These are phyloP conservation scores for Cryomyces antarcticus DNA, from an alignment of 495 filamentous ascomycete genomes.

Conservation along the genomic window DNA sequence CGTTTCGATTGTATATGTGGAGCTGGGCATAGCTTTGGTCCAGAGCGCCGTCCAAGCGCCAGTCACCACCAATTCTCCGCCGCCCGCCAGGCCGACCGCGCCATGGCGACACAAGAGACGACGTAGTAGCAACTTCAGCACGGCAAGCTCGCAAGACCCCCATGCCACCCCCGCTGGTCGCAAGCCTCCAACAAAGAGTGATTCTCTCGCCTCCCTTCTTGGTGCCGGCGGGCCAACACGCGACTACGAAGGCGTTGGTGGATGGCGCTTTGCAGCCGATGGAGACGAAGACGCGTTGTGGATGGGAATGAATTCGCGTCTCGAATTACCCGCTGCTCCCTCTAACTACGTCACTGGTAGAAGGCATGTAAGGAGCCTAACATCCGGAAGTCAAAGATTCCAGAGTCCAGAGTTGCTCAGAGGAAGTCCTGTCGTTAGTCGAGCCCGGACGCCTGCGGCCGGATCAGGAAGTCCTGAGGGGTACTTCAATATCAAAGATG, in stretches of 20 bases:
- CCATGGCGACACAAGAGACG: slow-evolving; percentile 4
- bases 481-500: too few relatives aligned
- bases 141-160: slow-evolving; percentile 6
- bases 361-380: too few relatives aligned
- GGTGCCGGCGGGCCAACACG: slow-evolving; percentile 25
- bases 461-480: too few relatives aligned
- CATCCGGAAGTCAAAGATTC: too few relatives aligned
- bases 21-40: slow-evolving; percentile 39
- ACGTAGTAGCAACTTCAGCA: slow-evolving; percentile 7
- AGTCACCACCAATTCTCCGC: not conserved
- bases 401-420: too few relatives aligned
- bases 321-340: slow-evolving; percentile 35
- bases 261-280: slow-evolving; percentile 42
- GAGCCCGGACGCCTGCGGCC: too few relatives aligned
- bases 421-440: too few relatives aligned
- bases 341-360: too few relatives aligned
- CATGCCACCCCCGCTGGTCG: not conserved
- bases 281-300: slow-evolving; percentile 42
- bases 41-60: slow-evolving; percentile 32
- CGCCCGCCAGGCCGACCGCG: slow-evolving; percentile 2
- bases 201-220: slow-evolving; percentile 9
- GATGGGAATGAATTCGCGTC: slow-evolving; percentile 52
- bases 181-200: slow-evolving; percentile 7
- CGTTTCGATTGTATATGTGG: slow-evolving; percentile 45
- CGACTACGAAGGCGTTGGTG: slow-evolving; percentile 76